Base-by-base conservation (phyloP, 768 basidiomycete genomes). In the Exidia glandulosa region DNA sequence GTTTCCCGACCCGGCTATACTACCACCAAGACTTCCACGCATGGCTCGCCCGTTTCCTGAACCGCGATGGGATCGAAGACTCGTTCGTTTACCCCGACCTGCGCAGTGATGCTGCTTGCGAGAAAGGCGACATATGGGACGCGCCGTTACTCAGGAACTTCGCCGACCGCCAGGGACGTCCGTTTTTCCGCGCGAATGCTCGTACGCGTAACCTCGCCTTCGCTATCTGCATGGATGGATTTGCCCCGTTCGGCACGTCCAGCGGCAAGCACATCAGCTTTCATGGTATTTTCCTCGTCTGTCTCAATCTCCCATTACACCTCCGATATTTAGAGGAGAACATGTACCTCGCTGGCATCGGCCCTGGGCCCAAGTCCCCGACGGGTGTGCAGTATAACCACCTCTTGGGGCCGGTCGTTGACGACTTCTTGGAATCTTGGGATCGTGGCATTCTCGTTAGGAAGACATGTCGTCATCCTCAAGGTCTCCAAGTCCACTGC, bases 331-430 rank as follows among this genome's bases (percentile, higher is more conserved):
- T 68, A 34, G 65, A 68, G 0, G 71, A 76, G 61, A 70, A 73
- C 58, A 66, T 76, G 60, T 74, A 67, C 32, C 59, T 74, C 13
- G 62, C 56, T 27, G 66, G 66, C 2, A 68, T 73, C 3, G 68
- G 74, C 12, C 70, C 68, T 3, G 73, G 74, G 0, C 74, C 73
- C 5, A 60, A 66, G 3, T 71, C 76, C 57, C 75, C 70, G 0
- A 59, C 66, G 2, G 50, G 61, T 1, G 61, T 66, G 19, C 33
- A 62, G 6, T 71, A 74, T 16, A 76, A 76, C 47, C 59, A 73
- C 47, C 64, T 64, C 19, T 66, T 70, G 57, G 59, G 68, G 4
- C 73, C 69, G 1, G 36, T 77, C 0, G 60, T 76, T 19, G 62
- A 73, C 13, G 69, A 69, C 31, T 59, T 71, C 27, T 31, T 56